These are phyloP conservation scores for Wolfiporia cocos DNA, from an alignment of 1,284 basidiomycete species.

Conservation along the genomic window DNA sequence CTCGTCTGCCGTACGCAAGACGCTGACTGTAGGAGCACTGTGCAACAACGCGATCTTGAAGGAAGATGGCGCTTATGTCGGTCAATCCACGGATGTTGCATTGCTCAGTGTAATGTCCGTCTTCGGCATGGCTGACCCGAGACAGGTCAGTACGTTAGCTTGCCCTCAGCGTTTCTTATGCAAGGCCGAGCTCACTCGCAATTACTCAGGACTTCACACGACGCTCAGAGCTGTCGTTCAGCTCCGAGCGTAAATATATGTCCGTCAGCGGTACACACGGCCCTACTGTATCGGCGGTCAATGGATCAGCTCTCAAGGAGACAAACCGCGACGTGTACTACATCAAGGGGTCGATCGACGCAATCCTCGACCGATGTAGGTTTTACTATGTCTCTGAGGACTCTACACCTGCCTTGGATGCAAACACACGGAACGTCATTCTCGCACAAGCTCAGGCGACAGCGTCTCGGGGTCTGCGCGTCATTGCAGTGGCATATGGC, in stretches of 20 bases:
- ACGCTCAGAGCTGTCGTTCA: constrained; percentile 81
- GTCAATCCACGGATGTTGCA: constrained; percentile 93
- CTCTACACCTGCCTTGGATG: constrained; percentile 74
- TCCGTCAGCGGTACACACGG: constrained; percentile 71
- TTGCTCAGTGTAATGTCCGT: constrained; percentile 76
- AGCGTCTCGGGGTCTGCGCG: constrained; percentile 74
- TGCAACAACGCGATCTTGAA: constrained; percentile 74
- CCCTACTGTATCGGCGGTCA: constrained; percentile 20
- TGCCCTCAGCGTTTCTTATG: constrained; percentile 1
- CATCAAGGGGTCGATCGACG: constrained; percentile 91
- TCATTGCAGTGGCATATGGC: constrained; percentile 90
- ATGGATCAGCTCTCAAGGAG: constrained; percentile 34
- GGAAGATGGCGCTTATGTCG: constrained; percentile 73
- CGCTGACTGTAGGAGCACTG: constrained; percentile 59
- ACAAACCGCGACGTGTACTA: constrained; percentile 66
- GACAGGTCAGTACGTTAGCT: constrained; percentile 47
- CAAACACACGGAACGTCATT: constrained; percentile 60
- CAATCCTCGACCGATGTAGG: constrained; percentile 79
- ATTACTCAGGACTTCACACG: constrained; percentile 60
- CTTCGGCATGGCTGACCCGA: constrained; percentile 68
- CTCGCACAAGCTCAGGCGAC: constrained; percentile 64
- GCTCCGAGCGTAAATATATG: constrained; percentile 92
- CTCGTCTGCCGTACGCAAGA: constrained; percentile 54
- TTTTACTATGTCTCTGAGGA: constrained; percentile 86
- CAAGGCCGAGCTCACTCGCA: constrained; percentile 7